Base-by-base conservation (phyloP, 306 rosid species). In the Phaseolus lunatus region DNA sequence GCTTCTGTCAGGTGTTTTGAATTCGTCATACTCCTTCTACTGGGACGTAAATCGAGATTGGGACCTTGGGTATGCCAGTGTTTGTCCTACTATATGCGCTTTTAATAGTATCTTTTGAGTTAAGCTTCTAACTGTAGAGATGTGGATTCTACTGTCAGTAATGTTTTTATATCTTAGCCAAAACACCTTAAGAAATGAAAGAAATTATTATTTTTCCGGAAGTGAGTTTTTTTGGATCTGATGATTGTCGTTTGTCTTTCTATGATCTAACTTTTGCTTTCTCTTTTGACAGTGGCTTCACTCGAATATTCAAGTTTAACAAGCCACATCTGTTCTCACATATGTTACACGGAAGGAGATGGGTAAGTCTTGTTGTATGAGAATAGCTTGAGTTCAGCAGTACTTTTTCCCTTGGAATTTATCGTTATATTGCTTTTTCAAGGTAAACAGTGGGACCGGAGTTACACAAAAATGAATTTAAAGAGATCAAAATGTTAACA, bases 1-100 rank as follows among this genome's bases (percentile, higher is more conserved):
- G 99, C 97, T 96, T 85, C 85, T 96, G 67, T 92, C 98, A 12
- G 80, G 96, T 82, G 93, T 96, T 76, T 81, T 89, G 79, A 96
- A 96, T 85, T 92, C 97, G 16, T 82, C 89, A 68, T 96, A 96
- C 85, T 96, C 99, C 44, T 96, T 96, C 89, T 96, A 96, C 89
- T 96, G 98, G 99, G 99, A 96, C 39, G 96, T 96, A 84, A 88
- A 88, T 64, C 89, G 97, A 72, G 99, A 96, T 88, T 96, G 99
- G 99, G 98, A 96, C 90, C 76, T 93, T 83, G 87, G 97, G 99
- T 96, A 86, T 72, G 85, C 43, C 77, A 68, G 63, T 84, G 54
- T 74, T 64, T 59, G 23, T 47, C 39, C 52, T 70, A 43, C 52
- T 35, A 52, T 35, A 52, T 71, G 67, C 75, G 67, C 47, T 45